These are phyloP conservation scores for Calvatia gigantea DNA, from an alignment of 768 basidiomycete genomes.

Conservation along the genomic window DNA sequence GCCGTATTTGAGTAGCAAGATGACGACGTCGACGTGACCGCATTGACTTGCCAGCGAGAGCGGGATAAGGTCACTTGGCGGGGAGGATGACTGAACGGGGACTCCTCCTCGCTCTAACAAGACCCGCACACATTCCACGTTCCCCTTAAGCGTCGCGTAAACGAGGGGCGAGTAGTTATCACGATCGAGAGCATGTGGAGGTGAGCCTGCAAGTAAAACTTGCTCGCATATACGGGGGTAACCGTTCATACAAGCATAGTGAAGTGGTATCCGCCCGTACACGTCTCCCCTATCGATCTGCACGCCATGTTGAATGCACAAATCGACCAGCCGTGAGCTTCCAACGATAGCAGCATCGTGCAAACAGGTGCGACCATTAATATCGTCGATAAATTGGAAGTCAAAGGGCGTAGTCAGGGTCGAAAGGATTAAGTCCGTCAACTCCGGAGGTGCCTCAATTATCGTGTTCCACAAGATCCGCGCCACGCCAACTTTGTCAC, in stretches of 20 bases:
- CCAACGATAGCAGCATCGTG: slow-evolving; percentile 93
- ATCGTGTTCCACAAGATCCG: slow-evolving; percentile 95
- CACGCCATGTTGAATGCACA: slow-evolving; percentile 76
- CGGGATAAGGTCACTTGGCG: slow-evolving; percentile 73
- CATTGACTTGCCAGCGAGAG: slow-evolving; percentile 88
- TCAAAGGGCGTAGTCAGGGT: slow-evolving; percentile 72
- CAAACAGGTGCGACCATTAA: slow-evolving; percentile 91
- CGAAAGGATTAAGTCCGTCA: slow-evolving; percentile 71
- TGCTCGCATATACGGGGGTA: slow-evolving; percentile 71
- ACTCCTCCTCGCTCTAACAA: slow-evolving; percentile 73
- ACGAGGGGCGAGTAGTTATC: slow-evolving; percentile 95
- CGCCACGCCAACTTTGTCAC: slow-evolving; percentile 66
- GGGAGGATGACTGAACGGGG: slow-evolving; percentile 51
- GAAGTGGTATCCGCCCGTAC: slow-evolving; percentile 90
- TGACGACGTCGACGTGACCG: slow-evolving; percentile 81
- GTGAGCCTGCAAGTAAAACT: slow-evolving; percentile 66
- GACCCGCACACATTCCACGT: slow-evolving; percentile 78
- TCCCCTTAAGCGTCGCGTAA: slow-evolving; percentile 87
- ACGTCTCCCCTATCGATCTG: slow-evolving; percentile 75
- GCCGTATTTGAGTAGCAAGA: slow-evolving; percentile 72
- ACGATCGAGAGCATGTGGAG: slow-evolving; percentile 74
- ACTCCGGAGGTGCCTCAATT: slow-evolving; percentile 70
- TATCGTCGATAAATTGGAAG: slow-evolving; percentile 92
- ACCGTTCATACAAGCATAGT: slow-evolving; percentile 95
- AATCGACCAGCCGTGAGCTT: slow-evolving; percentile 64